phyloP scores from a whole-genome alignment of 1,284 basidiomycete genomes.

The Trichosporon inkin region DNA sequence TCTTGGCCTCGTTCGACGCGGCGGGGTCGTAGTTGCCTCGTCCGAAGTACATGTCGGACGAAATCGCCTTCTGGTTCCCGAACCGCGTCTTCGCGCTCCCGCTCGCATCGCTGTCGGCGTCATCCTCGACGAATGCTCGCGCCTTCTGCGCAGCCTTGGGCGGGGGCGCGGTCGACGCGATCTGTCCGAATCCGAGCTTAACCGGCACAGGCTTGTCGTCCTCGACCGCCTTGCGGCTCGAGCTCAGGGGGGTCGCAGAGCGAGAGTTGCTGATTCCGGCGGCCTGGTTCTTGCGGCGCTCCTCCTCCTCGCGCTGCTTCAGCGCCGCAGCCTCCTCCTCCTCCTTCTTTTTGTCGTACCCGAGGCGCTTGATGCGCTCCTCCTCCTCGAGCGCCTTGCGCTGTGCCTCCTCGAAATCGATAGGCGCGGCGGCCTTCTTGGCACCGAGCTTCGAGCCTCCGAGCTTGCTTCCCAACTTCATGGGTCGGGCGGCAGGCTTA shows the following conservation, averaged over 20 bases:
- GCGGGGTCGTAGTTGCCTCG: conserved; percentile 80
- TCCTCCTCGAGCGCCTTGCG: conserved; percentile 80
- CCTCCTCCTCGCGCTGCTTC: conserved; percentile 56
- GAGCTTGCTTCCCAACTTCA: conserved; percentile 65
- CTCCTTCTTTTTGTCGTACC: conserved; percentile 78
- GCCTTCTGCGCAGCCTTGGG: conserved; percentile 52
- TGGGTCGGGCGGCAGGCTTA: conserved; percentile 53
- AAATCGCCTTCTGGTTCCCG: conserved; percentile 84
- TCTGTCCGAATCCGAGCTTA: conserved; percentile 76
- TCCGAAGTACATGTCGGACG: conserved; percentile 96
- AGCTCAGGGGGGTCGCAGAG: conserved; percentile 17
- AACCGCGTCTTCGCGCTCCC: conserved; percentile 81
- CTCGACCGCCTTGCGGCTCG: conserved; percentile 31
- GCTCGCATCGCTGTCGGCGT: conserved; percentile 58
- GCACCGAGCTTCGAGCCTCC: conserved; percentile 62
- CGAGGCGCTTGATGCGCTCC: conserved; percentile 72
- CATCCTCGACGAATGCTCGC: conserved; percentile 51
- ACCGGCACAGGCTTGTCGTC: conserved; percentile 41
- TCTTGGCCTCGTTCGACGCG: conserved; percentile 69
- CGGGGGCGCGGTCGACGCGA: conserved; percentile 52
- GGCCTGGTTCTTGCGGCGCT: conserved; percentile 55
- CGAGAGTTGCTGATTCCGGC: conserved; percentile 31
- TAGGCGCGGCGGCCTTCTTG: conserved; percentile 66
- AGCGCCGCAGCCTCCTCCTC: conserved; percentile 56
- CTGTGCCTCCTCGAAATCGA: conserved; percentile 90